phyloP scores from a whole-genome alignment of 768 basidiomycete genomes.

The Porphyrellus cyaneotinctus region DNA sequence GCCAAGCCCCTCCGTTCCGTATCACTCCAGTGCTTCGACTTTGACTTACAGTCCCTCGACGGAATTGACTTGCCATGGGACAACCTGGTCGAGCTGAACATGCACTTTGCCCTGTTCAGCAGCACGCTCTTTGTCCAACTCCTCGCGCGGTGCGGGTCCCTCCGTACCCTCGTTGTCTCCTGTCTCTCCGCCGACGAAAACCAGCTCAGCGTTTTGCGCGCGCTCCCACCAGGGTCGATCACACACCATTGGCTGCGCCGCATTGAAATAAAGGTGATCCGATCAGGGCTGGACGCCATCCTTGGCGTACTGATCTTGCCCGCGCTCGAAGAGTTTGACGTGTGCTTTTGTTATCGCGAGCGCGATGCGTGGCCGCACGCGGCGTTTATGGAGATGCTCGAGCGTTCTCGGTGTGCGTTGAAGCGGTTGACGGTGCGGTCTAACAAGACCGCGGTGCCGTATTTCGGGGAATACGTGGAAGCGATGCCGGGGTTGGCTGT shows the following conservation, averaged over 20 bases:
- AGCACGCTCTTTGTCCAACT: constrained; percentile 22
- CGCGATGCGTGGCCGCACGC: constrained; percentile 28
- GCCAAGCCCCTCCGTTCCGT: constrained; percentile 16
- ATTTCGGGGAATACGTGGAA: constrained; percentile 23
- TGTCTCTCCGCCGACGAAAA: constrained; percentile 24
- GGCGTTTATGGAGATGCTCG: constrained; percentile 22
- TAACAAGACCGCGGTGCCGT: constrained; percentile 16
- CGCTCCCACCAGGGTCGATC: constrained; percentile 12
- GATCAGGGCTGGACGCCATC: constrained; percentile 20
- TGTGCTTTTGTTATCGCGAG: constrained; percentile 31
- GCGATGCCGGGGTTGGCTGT: constrained; percentile 20
- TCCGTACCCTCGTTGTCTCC: constrained; percentile 19
- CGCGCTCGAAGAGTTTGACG: constrained; percentile 29
- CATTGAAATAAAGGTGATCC: constrained; percentile 30
- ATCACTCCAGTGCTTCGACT: constrained; percentile 18
- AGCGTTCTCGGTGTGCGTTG: constrained; percentile 24
- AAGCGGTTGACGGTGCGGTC: constrained; percentile 24
- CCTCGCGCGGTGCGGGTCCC: constrained; percentile 18
- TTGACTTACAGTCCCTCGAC: constrained; percentile 23
- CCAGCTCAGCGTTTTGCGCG: constrained; percentile 8
- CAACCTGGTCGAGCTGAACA: constrained; percentile 21
- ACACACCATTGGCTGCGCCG: constrained; percentile 16
- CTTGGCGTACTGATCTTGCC: constrained; percentile 22
- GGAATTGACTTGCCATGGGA: constrained; percentile 27
- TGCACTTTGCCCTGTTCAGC: constrained; percentile 27